Percentiles rank a stretch among this genome's conserved stretches.
Conservation (phyloP, 2,329 filamentous ascomycete species). For the Aspergillus udagawae region DNA sequence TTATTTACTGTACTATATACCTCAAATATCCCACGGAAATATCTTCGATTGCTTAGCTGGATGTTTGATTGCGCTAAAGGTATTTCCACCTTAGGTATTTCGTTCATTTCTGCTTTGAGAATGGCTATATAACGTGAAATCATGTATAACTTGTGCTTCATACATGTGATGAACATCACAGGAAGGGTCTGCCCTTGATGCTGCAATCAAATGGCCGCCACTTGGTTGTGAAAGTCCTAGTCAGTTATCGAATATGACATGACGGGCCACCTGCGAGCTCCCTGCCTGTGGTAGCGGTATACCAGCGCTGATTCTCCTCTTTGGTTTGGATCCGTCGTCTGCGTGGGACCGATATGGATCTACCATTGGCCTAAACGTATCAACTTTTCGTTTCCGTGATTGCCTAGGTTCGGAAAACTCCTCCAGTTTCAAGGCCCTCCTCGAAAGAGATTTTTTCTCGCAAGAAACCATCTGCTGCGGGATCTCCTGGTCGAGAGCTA, state of each 20-base stretch:
- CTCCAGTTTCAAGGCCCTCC: not conserved
- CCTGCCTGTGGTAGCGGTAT: not conserved
- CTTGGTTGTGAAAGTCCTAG: not conserved
- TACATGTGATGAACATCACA: not conserved
- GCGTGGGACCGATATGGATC: not conserved
- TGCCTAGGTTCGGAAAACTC: not conserved
- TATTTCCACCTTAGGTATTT: not conserved
- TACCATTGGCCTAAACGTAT: not conserved
- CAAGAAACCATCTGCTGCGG: not conserved
- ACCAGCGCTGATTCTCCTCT: constrained; percentile 6
- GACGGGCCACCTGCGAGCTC: not conserved
- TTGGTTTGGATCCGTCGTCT: not conserved
- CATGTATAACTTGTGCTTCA: not conserved
- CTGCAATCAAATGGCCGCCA: not conserved
- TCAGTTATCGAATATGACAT: not conserved
- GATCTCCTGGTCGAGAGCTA: constrained; percentile 1
- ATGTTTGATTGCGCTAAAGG: not conserved
- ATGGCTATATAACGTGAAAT: not conserved
- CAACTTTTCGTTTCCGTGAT: constrained; percentile 13
- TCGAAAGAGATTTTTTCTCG: not conserved
- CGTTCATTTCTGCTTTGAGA: not conserved
- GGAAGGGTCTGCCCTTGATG: not conserved
- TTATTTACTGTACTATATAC: not conserved
- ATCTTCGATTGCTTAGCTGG: not conserved
- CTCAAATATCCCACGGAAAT: not conserved